Evolutionary conservation across 345 rosid genomes (phyloP).

Genomic region (Gossypium arboreum): DNA sequence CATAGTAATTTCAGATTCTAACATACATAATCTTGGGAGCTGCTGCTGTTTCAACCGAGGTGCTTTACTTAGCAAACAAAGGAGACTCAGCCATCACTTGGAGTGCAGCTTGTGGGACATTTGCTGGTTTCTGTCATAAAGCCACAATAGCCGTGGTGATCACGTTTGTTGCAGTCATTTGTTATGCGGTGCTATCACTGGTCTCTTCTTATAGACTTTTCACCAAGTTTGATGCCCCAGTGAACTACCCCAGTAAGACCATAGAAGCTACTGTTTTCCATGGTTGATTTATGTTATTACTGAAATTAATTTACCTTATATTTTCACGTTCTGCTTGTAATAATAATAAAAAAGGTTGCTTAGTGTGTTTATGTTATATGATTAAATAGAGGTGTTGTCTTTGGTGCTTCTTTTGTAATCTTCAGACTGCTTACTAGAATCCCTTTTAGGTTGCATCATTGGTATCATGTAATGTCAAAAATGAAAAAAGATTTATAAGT

Average conservation of each 20-base stretch:
- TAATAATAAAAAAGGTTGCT: not conserved
- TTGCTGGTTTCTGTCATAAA: constrained; percentile 61
- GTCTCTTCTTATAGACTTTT: constrained; percentile 81
- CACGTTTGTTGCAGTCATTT: constrained; percentile 48
- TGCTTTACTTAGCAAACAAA: constrained; percentile 59
- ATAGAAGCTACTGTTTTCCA: constrained; percentile 40
- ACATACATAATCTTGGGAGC: constrained; percentile 72
- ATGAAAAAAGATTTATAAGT: not conserved
- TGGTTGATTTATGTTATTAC: not conserved
- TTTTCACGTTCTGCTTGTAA: not conserved
- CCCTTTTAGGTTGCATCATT: not conserved
- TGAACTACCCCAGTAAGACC: constrained; percentile 29
- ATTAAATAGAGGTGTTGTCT: not conserved
- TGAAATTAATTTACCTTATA: not conserved
- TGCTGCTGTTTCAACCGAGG: constrained; percentile 64
- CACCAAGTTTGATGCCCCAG: constrained; percentile 64
- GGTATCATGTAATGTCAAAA: not conserved
- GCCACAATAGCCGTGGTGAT: constrained; percentile 58
- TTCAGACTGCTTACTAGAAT: not conserved
- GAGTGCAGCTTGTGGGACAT: constrained; percentile 68
- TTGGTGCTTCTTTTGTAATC: not conserved
- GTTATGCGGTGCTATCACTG: constrained; percentile 52
- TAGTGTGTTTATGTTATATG: not conserved
- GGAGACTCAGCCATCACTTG: constrained; percentile 64
- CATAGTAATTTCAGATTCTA: constrained; percentile 15